Percentiles rank a stretch among this genome's conserved stretches.
Evolutionary conservation across 1,284 basidiomycete species (phyloP).

Genomic region (Ustilago hordei): DNA sequence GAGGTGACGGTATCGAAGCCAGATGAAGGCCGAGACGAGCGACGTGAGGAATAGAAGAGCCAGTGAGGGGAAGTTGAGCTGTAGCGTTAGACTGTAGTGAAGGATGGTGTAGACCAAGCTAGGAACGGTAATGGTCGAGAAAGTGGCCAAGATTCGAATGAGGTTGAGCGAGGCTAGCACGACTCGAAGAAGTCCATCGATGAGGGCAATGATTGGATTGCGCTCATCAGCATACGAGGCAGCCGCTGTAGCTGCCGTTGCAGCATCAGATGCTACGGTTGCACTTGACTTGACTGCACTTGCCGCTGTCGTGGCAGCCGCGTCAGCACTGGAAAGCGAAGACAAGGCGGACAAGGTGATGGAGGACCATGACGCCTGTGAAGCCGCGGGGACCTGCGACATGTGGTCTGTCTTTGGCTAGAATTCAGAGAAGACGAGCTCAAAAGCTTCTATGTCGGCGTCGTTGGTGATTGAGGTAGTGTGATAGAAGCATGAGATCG

Average conservation of each 20-base stretch:
- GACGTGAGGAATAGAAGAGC: conserved; percentile 56
- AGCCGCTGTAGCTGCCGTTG: conserved; percentile 18
- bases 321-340: conserved; percentile 11
- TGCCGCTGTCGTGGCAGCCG: conserved; percentile 7
- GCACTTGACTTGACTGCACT: conserved; percentile 4
- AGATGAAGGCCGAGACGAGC: conserved; percentile 55
- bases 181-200: conserved; percentile 57
- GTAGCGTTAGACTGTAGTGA: conserved; percentile 67
- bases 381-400: conserved; percentile 37
- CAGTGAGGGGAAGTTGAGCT: conserved; percentile 66
- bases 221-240: conserved; percentile 36
- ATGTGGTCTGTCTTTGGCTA: conserved; percentile 17
- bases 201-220: conserved; percentile 48
- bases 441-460: not conserved
- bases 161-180: conserved; percentile 62
- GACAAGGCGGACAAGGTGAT: conserved; percentile 21
- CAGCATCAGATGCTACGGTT: conserved; percentile 2
- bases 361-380: conserved; percentile 32
- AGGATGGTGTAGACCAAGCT: conserved; percentile 60
- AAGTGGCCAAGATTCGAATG: conserved; percentile 53
- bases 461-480: not conserved
- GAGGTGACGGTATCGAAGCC: conserved; percentile 70
- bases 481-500: not conserved
- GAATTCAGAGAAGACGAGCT: not conserved
- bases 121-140: conserved; percentile 65